Evolutionary conservation across 805 yeast genomes (phyloP), one percentile per base, ranked within the genome.

Genomic region (Isabelozyma pseudorhagii): DNA sequence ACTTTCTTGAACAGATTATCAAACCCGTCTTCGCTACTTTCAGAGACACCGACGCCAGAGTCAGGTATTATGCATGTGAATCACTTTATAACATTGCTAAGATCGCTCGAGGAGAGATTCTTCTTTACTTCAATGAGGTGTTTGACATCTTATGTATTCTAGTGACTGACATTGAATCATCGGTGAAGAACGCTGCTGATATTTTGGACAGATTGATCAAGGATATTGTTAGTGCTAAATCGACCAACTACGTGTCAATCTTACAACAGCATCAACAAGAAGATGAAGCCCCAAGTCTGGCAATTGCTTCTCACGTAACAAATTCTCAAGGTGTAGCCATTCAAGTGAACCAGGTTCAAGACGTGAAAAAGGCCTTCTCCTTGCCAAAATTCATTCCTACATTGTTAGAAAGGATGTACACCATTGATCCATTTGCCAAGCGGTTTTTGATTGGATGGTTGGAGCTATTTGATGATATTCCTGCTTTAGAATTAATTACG

Each of bases 1-100:
- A 74, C 49, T 93, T 89, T 60, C 68, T 94, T 45, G 94, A 89
- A 51, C 88, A 84, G 47, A 91, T 94, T 50, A 82, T 94, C 54
- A 94, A 89, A 53, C 97, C 99, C 0, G 96, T 94, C 11, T 74
- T 94, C 58, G 93, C 97, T 0, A 93, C 97, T 51, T 94, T 94
- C 66, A 93, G 96, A 45, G 99, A 94, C 62, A 97, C 94, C 52
- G 97, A 94, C 65, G 93, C 97, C n/a, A 82, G 96, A 56, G 99
- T 94, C 8, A 78, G 99, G 48, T 94, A 94, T 61, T 94, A 91
- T 66, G 97, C 99, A 0, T 94, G 98, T 71, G 99, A 94, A 62
- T 87, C 96, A 44, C 75, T 94, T 52, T 94, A 94, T 68, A 94
- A 94, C 68, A 92, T 94, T 43, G 96, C 98, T 44, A 94, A 94